Conservation (phyloP, 192 early-diverging fungal species). For the Rhizoclosmatium sp. region DNA sequence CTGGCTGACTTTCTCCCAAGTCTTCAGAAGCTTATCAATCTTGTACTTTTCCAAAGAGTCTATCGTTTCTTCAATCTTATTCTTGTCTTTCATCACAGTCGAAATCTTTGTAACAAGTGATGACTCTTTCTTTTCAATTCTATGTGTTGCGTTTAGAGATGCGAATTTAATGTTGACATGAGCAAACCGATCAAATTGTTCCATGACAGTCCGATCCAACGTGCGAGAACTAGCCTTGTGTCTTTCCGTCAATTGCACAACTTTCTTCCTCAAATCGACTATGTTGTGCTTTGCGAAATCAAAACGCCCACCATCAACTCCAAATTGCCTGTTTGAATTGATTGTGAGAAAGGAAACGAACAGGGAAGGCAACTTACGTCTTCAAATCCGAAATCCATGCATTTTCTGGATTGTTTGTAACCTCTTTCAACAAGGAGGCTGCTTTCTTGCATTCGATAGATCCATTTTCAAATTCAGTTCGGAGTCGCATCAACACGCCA, state of each 20-base stretch:
- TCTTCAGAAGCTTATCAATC: slow-evolving; percentile 84
- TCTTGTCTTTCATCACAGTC: slow-evolving; percentile 91
- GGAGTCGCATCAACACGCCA: slow-evolving; percentile 82
- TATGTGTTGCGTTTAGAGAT: slow-evolving; percentile 30
- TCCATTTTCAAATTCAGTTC: slow-evolving; percentile 61
- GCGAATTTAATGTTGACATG: not conserved
- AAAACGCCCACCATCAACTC: slow-evolving; percentile 79
- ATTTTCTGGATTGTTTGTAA: slow-evolving; percentile 30
- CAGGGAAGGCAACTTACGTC: slow-evolving; percentile 58
- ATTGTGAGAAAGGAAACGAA: not conserved
- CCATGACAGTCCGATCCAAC: slow-evolving; percentile 94
- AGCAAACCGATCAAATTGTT: slow-evolving; percentile 85
- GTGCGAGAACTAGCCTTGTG: slow-evolving; percentile 83
- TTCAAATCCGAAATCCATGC: slow-evolving; percentile 90
- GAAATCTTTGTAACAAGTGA: slow-evolving; percentile 84
- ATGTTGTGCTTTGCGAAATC: slow-evolving; percentile 85
- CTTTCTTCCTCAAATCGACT: slow-evolving; percentile 72
- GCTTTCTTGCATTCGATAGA: not conserved
- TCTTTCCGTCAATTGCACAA: slow-evolving; percentile 79
- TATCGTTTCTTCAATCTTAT: slow-evolving; percentile 95
- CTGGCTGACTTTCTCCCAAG: slow-evolving; percentile 91
- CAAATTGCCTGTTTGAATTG: slow-evolving; percentile 73
- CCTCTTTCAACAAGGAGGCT: not conserved
- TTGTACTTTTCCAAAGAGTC: slow-evolving; percentile 88
- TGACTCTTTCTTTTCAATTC: slow-evolving; percentile 90